A percentile compares a stretch with the other conserved stretches of the same genome.
phyloP scores from a whole-genome alignment of 2,329 filamentous ascomycete species.

The Chaetomiaceae sp. region DNA sequence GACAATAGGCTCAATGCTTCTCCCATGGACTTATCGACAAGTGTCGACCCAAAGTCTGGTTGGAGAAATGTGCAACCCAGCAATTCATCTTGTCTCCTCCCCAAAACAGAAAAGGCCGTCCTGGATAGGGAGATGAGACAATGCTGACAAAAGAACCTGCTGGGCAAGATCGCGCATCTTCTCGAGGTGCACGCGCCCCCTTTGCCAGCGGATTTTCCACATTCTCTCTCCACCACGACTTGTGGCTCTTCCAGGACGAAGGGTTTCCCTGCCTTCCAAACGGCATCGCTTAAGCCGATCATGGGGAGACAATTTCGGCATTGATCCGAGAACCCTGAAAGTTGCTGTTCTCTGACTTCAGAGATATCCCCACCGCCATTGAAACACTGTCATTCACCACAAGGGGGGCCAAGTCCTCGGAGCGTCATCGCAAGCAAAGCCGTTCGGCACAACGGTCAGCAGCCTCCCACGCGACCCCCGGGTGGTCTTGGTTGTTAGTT shows the following conservation, averaged over 20 bases:
- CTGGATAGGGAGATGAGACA: constrained; percentile 8
- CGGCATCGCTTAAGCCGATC: not conserved
- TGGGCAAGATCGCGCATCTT: constrained; percentile 6
- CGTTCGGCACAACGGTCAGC: not conserved
- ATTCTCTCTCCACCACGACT: not conserved
- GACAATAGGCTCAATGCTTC: constrained; percentile 7
- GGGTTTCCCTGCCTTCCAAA: not conserved
- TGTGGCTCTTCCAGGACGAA: not conserved
- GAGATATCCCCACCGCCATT: constrained; percentile 7
- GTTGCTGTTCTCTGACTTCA: not conserved
- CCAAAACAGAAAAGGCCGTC: constrained; percentile 12
- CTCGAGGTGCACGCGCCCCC: constrained; percentile 7
- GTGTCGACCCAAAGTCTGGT: not conserved
- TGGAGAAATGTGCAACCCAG: constrained; percentile 5
- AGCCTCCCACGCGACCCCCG: not conserved
- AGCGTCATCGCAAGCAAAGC: not conserved
- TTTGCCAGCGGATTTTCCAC: not conserved
- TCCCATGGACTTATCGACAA: constrained; percentile 4
- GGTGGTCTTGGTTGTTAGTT: constrained; percentile 2
- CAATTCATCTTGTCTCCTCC: constrained; percentile 5
- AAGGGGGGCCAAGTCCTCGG: constrained; percentile 3
- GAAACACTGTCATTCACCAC: constrained; percentile 11
- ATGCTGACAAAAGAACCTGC: constrained; percentile 5
- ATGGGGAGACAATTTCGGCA: constrained; percentile 12
- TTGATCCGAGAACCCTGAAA: constrained; percentile 7